phyloP scores from a whole-genome alignment of 257 asterid species.

The Hygrophila difformis region DNA sequence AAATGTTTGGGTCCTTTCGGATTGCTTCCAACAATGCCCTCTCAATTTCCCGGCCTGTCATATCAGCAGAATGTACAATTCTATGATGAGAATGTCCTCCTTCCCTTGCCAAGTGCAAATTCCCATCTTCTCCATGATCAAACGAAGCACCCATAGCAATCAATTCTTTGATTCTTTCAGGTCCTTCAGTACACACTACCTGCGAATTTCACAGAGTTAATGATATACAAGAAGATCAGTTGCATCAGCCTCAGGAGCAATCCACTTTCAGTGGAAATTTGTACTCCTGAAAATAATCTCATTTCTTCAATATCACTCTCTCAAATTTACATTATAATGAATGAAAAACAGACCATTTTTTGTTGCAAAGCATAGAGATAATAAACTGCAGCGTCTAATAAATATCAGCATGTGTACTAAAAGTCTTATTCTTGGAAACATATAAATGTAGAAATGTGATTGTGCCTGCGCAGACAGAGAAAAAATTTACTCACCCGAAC shows the following conservation, averaged over 20 bases:
- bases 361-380: no score
- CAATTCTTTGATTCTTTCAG: conserved; percentile 87
- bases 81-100: conserved; percentile 98
- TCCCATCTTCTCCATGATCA: conserved; percentile 98
- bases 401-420: no score
- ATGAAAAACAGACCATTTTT: background rate
- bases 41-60: conserved; percentile 97
- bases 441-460: no score
- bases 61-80: conserved; percentile 97
- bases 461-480: background rate
- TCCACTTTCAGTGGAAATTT: no score
- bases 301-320: no score
- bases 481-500: conserved; percentile 60
- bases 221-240: conserved; percentile 1
- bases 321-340: no score
- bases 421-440: no score
- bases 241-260: background rate
- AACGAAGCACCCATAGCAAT: conserved; percentile 99
- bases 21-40: conserved; percentile 92
- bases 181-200: conserved; percentile 99
- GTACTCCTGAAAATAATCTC: no score
- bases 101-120: conserved; percentile 92
- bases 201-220: conserved; percentile 22
- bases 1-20: conserved; percentile 67
- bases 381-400: no score